Base-by-base conservation (phyloP, 768 basidiomycete species). In the Mycena capillaripes region DNA sequence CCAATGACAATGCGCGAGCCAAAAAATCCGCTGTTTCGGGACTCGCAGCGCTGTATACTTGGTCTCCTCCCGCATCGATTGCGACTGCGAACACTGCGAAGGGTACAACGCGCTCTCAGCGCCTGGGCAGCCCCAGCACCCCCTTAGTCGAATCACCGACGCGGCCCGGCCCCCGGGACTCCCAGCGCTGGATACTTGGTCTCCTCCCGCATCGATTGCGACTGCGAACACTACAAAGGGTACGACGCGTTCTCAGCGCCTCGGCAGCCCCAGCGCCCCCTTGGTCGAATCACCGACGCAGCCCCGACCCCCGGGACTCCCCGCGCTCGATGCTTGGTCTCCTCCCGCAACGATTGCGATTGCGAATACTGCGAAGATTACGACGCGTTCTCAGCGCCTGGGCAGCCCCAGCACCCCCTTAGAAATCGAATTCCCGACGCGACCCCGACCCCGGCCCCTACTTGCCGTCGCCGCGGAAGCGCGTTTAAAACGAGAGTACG, bases 351-450 rank as follows among this genome's bases (percentile, higher is more conserved):
- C n/a, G n/a, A n/a, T n/a, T 32, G 57, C 58, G n/a, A 50, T 66
- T 30, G 40, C 58, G 11, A 66, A 67, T 53, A 72, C 60, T 12
- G 30, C 53, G 6, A 53, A 44, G 36, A 8, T 48, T 21, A 2
- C 53, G 27, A 14, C 38, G n/a, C 57, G 52, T 29, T 23, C 59
- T 23, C 2, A 30, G 64, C 59, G 48, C 44, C 34, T 42, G 25
- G 66, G 66, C 25, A 53, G 66, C 25, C 50, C 66, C 11, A 36
- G 34, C 48, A 29, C 52, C 9, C 66, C 71, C 23, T 69, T 72
- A 32, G 71, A 72, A 38, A 25, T 72, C n/a, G 65, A 32, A 17
- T 72, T 66, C 34, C 71, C 71, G 21, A 27, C 55, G 23, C 60
- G 63, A 17, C 42, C 19, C 14, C 19, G 16, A 44, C 19, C 62